Evolutionary conservation across 2,329 filamentous ascomycete species (phyloP).

Genomic region (Ascochyta clinopodiicola): DNA sequence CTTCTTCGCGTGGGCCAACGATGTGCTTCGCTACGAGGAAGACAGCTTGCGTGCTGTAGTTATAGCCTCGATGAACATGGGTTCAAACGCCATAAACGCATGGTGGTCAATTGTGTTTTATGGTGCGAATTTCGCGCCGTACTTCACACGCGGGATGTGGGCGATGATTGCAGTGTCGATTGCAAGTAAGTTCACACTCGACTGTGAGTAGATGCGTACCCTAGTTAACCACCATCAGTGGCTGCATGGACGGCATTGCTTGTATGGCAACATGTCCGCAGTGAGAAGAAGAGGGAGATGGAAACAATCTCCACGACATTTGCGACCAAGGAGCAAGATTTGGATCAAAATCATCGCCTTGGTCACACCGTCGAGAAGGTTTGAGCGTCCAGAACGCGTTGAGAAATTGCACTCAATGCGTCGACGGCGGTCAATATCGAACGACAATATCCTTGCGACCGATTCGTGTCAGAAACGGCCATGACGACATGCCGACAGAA

Average conservation of each 20-base stretch:
- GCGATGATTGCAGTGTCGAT: conserved; percentile 72
- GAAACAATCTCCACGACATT: conserved; percentile 11
- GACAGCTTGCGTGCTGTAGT: conserved; percentile 69
- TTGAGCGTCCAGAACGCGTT: background rate
- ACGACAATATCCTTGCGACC: conserved; percentile 3
- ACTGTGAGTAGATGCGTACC: background rate
- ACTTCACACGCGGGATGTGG: conserved; percentile 74
- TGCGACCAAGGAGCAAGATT: conserved; percentile 16
- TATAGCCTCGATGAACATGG: conserved; percentile 74
- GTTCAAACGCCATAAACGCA: conserved; percentile 71
- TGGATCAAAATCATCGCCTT: conserved; percentile 11
- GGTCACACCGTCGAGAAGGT: conserved; percentile 15
- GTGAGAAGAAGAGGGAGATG: conserved; percentile 45
- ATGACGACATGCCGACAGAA: background rate
- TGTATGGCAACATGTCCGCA: conserved; percentile 54
- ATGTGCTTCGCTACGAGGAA: conserved; percentile 69
- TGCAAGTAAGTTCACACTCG: conserved; percentile 40
- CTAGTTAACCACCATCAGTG: conserved; percentile 41
- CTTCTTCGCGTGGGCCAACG: conserved; percentile 79
- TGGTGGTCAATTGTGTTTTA: conserved; percentile 80
- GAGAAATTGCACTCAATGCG: conserved; percentile 7
- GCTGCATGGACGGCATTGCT: conserved; percentile 65
- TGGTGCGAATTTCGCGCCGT: conserved; percentile 69
- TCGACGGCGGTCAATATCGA: background rate
- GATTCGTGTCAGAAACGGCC: background rate